A percentile compares a stretch with the other conserved stretches of the same genome.
These are phyloP conservation scores for Heliosperma pusillum DNA, from an alignment of 148 eudicot genomes.

Conservation along the genomic window DNA sequence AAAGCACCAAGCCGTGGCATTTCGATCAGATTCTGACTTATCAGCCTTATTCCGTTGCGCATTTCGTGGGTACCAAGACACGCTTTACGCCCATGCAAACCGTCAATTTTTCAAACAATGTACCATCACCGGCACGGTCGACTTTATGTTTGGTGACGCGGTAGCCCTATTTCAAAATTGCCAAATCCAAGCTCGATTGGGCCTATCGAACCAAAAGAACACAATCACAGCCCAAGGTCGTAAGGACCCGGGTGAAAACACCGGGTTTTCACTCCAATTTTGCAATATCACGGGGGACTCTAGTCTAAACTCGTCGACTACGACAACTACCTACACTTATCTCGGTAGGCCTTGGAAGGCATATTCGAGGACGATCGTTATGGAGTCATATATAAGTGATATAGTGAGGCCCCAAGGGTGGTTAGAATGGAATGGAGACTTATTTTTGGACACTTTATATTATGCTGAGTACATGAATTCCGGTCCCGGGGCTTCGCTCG, in stretches of 20 bases:
- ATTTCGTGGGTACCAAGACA: constrained; percentile 77
- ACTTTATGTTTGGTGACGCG: constrained; percentile 85
- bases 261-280: constrained; percentile 75
- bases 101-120: constrained; percentile 87
- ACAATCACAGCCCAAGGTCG: constrained; percentile 91
- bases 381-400: constrained; percentile 61
- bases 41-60: constrained; percentile 75
- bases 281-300: constrained; percentile 62
- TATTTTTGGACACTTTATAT: constrained; percentile 56
- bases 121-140: constrained; percentile 74
- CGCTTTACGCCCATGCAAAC: constrained; percentile 68
- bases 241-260: constrained; percentile 45
- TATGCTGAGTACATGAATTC: constrained; percentile 69
- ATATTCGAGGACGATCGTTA: constrained; percentile 58
- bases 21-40: constrained; percentile 68
- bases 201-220: constrained; percentile 75
- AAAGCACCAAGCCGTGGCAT: constrained; percentile 87
- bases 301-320: constrained; percentile 25
- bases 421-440: constrained; percentile 73
- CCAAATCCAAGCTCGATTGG: constrained; percentile 54
- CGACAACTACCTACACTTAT: constrained; percentile 44
- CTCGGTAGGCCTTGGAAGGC: constrained; percentile 85
- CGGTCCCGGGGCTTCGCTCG: constrained; percentile 65
- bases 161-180: constrained; percentile 67
- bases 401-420: constrained; percentile 68